Evolutionary conservation across 768 basidiomycete genomes (phyloP).

Genomic region (Crassisporium funariophilum): DNA sequence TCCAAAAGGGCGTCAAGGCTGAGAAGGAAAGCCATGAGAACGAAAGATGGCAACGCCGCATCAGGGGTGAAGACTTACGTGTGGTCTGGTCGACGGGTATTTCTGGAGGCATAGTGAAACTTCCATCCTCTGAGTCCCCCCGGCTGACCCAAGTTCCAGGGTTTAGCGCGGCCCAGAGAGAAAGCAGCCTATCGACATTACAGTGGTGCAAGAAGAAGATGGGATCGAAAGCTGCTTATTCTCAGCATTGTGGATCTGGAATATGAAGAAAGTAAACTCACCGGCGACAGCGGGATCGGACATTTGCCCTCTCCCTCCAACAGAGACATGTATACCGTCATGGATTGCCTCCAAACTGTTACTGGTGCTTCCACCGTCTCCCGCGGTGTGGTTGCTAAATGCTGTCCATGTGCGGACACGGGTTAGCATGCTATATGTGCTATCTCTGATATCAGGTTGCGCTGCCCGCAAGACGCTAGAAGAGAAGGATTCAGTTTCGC

Average conservation of each 20-base stretch:
- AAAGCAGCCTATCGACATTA: slow-evolving; percentile 55
- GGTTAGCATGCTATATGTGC: slow-evolving; percentile 41
- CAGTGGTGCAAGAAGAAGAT: slow-evolving; percentile 57
- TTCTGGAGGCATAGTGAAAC: slow-evolving; percentile 33
- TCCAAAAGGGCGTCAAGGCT: slow-evolving; percentile 54
- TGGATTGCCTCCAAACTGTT: slow-evolving; percentile 56
- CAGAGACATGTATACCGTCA: slow-evolving; percentile 45
- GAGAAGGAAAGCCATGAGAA: neutral
- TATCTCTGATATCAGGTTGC: slow-evolving; percentile 28
- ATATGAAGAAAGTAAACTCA: slow-evolving; percentile 14
- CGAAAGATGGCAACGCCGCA: neutral
- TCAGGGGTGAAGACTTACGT: slow-evolving; percentile 19
- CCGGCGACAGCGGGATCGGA: slow-evolving; percentile 40
- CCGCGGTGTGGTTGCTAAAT: slow-evolving; percentile 49
- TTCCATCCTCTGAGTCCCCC: slow-evolving; percentile 31
- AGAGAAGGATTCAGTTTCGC: neutral
- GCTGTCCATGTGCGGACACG: slow-evolving; percentile 40
- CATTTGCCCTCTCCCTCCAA: slow-evolving; percentile 49
- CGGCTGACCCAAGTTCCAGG: slow-evolving; percentile 39
- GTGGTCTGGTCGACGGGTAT: slow-evolving; percentile 28
- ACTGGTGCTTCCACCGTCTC: slow-evolving; percentile 37
- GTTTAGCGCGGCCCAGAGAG: slow-evolving; percentile 52
- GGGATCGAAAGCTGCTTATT: slow-evolving; percentile 45
- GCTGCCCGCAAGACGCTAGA: slow-evolving; percentile 23
- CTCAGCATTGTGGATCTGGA: neutral